These are phyloP conservation scores for Mycosarcoma maydis DNA, from an alignment of 1,284 basidiomycete species.

Conservation along the genomic window DNA sequence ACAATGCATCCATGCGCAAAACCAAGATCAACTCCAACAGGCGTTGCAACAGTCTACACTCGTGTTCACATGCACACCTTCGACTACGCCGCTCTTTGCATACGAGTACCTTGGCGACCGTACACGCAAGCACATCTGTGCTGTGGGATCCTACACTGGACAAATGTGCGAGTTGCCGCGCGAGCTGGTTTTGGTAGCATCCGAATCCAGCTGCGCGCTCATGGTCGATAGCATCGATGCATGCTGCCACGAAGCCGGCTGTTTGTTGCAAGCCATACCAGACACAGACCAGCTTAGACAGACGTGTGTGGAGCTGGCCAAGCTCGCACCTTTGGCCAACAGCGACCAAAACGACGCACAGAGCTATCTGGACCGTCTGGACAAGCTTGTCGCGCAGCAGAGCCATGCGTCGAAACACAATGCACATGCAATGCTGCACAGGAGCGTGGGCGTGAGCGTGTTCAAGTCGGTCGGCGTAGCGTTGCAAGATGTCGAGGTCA, in stretches of 20 bases:
- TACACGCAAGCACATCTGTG: constrained; percentile 9
- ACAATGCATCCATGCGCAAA: not conserved
- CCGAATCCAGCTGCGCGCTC: not conserved
- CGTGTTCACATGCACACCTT: constrained; percentile 36
- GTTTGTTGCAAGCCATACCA: constrained; percentile 13
- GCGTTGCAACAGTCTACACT: not conserved
- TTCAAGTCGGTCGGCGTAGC: constrained; percentile 44
- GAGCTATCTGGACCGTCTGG: constrained; percentile 3
- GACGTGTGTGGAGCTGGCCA: not conserved
- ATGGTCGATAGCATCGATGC: constrained; percentile 25
- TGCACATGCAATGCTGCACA: too few relatives aligned
- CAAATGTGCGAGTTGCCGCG: constrained; percentile 28
- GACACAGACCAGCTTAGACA: not conserved
- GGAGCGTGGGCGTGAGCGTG: constrained; percentile 13
- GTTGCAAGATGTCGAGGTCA: constrained; percentile 33
- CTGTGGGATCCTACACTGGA: constrained; percentile 26
- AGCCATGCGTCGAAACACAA: too few relatives aligned
- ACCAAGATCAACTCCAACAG: not conserved
- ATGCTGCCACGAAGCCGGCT: constrained; percentile 26
- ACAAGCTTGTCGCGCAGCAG: not conserved
- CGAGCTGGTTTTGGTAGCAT: not conserved
- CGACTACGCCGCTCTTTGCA: constrained; percentile 3
- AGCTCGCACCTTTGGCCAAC: too few relatives aligned
- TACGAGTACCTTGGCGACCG: not conserved
- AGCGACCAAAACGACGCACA: too few relatives aligned